A percentile compares a stretch with the other conserved stretches of the same genome.
phyloP scores from a whole-genome alignment of 208 protist species.

The Leishmania braziliensis region DNA sequence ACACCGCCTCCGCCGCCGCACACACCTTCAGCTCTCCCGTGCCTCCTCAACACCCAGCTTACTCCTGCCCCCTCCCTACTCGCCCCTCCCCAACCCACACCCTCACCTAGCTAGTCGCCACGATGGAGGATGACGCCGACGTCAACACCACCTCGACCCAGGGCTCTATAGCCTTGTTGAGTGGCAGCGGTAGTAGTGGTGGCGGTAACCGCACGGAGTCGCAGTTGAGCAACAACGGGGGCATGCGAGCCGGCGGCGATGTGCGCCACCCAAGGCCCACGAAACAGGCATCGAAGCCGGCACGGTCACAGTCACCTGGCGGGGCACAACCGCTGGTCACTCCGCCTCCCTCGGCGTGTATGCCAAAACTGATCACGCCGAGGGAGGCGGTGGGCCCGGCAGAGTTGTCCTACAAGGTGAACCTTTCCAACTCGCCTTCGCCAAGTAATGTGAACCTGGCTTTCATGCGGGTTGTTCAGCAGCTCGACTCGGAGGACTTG shows the following conservation, averaged over 20 bases:
- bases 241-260: not conserved
- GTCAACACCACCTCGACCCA: constrained; percentile 26
- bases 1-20: not conserved
- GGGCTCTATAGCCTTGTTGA: constrained; percentile 25
- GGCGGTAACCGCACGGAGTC: not conserved
- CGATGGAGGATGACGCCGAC: constrained; percentile 17
- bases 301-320: not conserved
- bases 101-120: not conserved
- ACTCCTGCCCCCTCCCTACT: not conserved
- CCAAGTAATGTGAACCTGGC: constrained; percentile 9
- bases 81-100: not conserved
- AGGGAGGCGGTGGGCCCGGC: not conserved
- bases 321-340: not conserved
- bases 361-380: not conserved
- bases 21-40: not conserved
- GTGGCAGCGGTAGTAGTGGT: not conserved
- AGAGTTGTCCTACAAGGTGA: not conserved
- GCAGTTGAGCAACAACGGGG: not conserved
- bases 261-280: constrained; percentile 2
- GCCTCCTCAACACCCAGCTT: not conserved
- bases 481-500: constrained; percentile 6
- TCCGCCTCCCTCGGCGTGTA: not conserved
- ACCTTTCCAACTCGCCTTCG: not conserved
- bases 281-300: not conserved
- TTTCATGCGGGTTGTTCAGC: constrained; percentile 20